Evolutionary conservation across 495 filamentous ascomycete genomes (phyloP).

Genomic region (Talaromyces liani): DNA sequence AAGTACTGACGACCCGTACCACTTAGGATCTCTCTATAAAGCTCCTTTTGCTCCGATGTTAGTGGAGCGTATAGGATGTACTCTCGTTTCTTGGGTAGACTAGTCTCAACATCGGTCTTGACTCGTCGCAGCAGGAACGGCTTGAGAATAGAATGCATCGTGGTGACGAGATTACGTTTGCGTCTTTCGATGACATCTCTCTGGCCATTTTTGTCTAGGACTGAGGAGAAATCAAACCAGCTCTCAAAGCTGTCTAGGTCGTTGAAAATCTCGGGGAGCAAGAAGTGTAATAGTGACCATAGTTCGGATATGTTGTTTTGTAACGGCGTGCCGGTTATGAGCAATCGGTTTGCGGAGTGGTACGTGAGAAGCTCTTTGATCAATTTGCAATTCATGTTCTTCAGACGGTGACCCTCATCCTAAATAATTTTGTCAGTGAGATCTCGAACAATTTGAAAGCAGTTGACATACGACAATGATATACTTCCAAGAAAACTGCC

Average conservation of each 20-base stretch:
- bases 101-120: constrained; percentile 85
- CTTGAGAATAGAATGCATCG: constrained; percentile 86
- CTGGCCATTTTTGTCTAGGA: constrained; percentile 68
- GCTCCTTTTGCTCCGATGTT: constrained; percentile 77
- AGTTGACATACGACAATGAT: constrained; percentile 73
- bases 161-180: constrained; percentile 76
- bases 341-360: constrained; percentile 77
- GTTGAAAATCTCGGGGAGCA: constrained; percentile 86
- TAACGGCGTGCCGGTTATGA: constrained; percentile 91
- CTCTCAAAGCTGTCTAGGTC: constrained; percentile 83
- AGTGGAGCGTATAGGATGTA: constrained; percentile 91
- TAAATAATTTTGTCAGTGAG: constrained; percentile 15
- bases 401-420: constrained; percentile 96
- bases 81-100: constrained; percentile 90
- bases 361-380: constrained; percentile 83
- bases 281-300: constrained; percentile 91
- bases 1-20: constrained; percentile 73
- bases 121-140: constrained; percentile 82
- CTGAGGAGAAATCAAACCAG: constrained; percentile 93
- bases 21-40: constrained; percentile 79
- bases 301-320: constrained; percentile 95
- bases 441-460: no score
- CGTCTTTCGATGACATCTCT: constrained; percentile 45
- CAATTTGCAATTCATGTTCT: constrained; percentile 90
- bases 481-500: constrained; percentile 85